Evolutionary conservation across 1,284 basidiomycete species (phyloP).

Genomic region (Austroboletus novae-zelandiae): DNA sequence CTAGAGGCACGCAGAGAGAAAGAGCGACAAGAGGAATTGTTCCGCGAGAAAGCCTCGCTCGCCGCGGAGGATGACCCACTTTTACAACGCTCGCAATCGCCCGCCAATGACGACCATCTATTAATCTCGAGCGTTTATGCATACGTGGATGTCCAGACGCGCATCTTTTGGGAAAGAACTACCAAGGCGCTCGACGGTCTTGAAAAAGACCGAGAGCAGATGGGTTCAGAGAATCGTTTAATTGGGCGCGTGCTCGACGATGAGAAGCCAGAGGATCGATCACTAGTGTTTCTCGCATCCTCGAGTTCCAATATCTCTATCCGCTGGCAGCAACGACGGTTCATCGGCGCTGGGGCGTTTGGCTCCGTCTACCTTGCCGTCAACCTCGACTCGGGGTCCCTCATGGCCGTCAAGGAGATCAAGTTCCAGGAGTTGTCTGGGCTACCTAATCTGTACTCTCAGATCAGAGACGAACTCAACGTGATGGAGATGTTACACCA

Average conservation of each 20-base stretch:
- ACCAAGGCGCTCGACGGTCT: conserved; percentile 58
- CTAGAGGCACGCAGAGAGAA: conserved; percentile 88
- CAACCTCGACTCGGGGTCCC: conserved; percentile 93
- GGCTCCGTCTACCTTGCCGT: conserved; percentile 98
- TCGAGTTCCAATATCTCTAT: conserved; percentile 94
- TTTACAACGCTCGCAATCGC: conserved; percentile 34
- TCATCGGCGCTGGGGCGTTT: conserved; percentile 97
- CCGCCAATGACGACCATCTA: conserved; percentile 37
- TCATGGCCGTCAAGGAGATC: conserved; percentile 99
- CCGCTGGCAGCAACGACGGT: conserved; percentile 97
- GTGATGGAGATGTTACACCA: conserved; percentile 99
- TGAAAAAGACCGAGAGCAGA: conserved; percentile 58
- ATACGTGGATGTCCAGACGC: conserved; percentile 63
- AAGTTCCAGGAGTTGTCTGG: conserved; percentile 93
- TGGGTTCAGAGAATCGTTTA: conserved; percentile 69
- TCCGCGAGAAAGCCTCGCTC: conserved; percentile 59
- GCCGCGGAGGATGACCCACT: conserved; percentile 51
- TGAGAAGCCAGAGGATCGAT: conserved; percentile 88
- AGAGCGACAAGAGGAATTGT: conserved; percentile 74
- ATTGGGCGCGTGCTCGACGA: conserved; percentile 90
- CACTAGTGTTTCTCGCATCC: conserved; percentile 88
- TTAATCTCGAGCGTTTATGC: conserved; percentile 37
- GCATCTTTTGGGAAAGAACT: conserved; percentile 72
- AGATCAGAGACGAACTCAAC: conserved; percentile 95
- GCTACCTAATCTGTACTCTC: conserved; percentile 81